Evolutionary conservation across 2,329 filamentous ascomycete species (phyloP), one percentile per base, ranked within the genome.

Genomic region (Talaromyces sp.): DNA sequence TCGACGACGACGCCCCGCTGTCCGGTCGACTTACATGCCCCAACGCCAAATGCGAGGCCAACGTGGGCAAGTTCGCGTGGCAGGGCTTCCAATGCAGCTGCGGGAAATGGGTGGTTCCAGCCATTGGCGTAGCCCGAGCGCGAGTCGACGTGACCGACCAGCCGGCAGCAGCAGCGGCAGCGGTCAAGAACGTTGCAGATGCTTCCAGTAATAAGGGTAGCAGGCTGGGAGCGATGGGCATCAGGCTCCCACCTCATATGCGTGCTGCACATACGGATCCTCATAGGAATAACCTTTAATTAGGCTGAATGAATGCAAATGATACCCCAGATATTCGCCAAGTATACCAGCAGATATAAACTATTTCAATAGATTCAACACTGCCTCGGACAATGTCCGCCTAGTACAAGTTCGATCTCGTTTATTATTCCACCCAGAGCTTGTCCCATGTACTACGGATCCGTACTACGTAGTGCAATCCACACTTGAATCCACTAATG

Each of bases 51-150:
- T 99, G 95, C 75, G 86, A 85, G 54, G 87, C 90, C 47, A 92
- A 91, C 58, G 86, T 98, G 55, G 95, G 95, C 44, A 90, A 95
- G 69, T 99, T 97, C 72, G 90, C 93, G 58, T 99, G 95, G 95
- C 92, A 96, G 73, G 95, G 95, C 15, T 89, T 97, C 82, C 88
- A 87, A 73, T 99, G 95, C 78, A 95, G 87, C 71, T 99, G 95
- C 75, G 87, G 89, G 42, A 86, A 88, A 64, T 98, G 95, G 93
- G 84, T 97, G 25, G 90, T 92, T 57, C 93, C 95, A 9, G 93
- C 90, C 0, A 95, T 99, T 73, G 93, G 90, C 64, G 80, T 98
- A 64, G 88, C 92, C 59, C 90, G 88, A 74, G 88, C 89, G 58
- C 88, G 88, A 67, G 88, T 97, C 42, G 95, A 98, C 73, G 88